Conservation (phyloP, 2,329 filamentous ascomycete genomes). For the Alternaria rosae region DNA sequence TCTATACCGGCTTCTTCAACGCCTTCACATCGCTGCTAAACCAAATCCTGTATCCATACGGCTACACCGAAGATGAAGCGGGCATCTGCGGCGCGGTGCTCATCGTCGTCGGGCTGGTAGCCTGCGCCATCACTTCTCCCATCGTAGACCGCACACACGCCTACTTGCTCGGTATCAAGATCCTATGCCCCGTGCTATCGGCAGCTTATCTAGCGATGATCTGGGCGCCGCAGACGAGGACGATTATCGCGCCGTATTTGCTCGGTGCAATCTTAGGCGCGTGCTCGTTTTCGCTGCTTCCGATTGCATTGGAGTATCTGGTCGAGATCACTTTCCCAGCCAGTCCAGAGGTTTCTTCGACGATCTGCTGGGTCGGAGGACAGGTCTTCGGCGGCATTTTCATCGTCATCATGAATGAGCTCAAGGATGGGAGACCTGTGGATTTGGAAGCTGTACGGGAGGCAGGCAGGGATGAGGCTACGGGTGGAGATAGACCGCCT, state of each 20-base stretch:
- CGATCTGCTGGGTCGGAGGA: constrained; percentile 84
- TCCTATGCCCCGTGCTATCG: constrained; percentile 77
- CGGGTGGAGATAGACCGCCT: constrained; percentile 59
- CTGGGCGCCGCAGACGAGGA: constrained; percentile 74
- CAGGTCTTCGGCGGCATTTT: constrained; percentile 87
- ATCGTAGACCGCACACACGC: constrained; percentile 85
- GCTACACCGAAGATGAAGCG: constrained; percentile 81
- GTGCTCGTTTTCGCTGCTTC: constrained; percentile 79
- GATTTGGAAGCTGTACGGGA: constrained; percentile 40
- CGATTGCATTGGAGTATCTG: constrained; percentile 84
- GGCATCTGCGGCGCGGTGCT: constrained; percentile 89
- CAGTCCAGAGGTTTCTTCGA: constrained; percentile 82
- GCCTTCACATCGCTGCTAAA: constrained; percentile 85
- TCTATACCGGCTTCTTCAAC: constrained; percentile 95
- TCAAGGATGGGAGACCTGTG: constrained; percentile 57
- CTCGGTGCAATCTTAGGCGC: constrained; percentile 81
- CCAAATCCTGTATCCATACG: constrained; percentile 88
- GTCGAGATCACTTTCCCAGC: constrained; percentile 88
- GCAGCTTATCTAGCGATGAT: constrained; percentile 78
- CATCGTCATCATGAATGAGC: constrained; percentile 79
- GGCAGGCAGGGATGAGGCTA: constrained; percentile 29
- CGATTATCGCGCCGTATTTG: constrained; percentile 73
- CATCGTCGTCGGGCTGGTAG: constrained; percentile 84
- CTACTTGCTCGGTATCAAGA: constrained; percentile 76
- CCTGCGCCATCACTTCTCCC: constrained; percentile 78